phyloP scores from a whole-genome alignment of 1,284 basidiomycete genomes.

The Testicularia cyperi region DNA sequence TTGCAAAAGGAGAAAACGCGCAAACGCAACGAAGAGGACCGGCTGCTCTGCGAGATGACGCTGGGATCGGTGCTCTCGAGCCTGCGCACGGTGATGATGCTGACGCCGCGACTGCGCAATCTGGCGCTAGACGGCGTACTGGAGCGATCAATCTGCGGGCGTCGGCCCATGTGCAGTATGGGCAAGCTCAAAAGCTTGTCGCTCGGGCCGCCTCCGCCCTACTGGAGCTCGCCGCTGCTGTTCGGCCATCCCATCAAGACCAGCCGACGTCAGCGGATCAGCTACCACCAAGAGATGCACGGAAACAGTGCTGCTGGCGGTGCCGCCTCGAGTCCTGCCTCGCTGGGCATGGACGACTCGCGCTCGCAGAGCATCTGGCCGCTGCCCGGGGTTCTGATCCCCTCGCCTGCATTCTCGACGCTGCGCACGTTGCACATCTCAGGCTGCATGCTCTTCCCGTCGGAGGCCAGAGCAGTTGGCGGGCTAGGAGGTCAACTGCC shows the following conservation, averaged over 20 bases:
- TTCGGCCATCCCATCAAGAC: conserved; percentile 40
- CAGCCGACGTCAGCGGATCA: conserved; percentile 17
- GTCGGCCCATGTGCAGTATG: conserved; percentile 35
- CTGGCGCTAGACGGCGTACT: conserved; percentile 41
- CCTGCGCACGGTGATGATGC: conserved; percentile 29
- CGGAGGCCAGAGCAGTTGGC: conserved; percentile 37
- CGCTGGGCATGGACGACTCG: conserved; percentile 15
- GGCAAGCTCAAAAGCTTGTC: conserved; percentile 42
- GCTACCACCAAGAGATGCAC: conserved; percentile 32
- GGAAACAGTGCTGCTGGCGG: too few species aligned
- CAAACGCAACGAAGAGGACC: conserved; percentile 31
- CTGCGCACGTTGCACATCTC: conserved; percentile 42
- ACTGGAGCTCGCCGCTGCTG: conserved; percentile 44
- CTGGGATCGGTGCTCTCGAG: conserved; percentile 36
- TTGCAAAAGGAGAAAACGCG: conserved; percentile 18
- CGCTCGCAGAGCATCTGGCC: conserved; percentile 33
- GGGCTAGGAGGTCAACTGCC: conserved; percentile 38
- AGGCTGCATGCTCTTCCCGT: conserved; percentile 46
- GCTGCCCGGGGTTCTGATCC: conserved; percentile 29
- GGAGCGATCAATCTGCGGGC: conserved; percentile 38
- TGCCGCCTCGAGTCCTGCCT: conserved; percentile 5
- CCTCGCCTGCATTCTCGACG: conserved; percentile 28
- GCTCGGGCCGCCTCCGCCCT: conserved; percentile 42
- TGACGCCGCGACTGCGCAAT: conserved; percentile 33
- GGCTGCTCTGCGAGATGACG: conserved; percentile 37